These are phyloP conservation scores for Rosa rugosa DNA, from an alignment of 306 rosid genomes.

Conservation along the genomic window DNA sequence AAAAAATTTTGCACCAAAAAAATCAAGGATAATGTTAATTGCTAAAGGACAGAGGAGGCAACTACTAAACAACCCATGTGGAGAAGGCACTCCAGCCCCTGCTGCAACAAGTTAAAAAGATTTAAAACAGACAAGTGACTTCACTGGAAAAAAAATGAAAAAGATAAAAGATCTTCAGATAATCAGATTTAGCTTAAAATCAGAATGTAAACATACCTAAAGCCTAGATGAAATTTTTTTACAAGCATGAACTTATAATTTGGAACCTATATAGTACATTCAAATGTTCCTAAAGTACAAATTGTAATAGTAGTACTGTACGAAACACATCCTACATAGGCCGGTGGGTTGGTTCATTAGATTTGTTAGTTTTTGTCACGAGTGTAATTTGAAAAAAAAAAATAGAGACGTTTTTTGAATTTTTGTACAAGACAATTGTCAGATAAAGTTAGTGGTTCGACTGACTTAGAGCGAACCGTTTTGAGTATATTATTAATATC, in stretches of 20 bases:
- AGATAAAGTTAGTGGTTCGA: not conserved
- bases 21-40: not conserved
- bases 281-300: not conserved
- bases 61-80: slow-evolving; percentile 24
- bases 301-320: not conserved
- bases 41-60: slow-evolving; percentile 17
- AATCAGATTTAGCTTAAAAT: not conserved
- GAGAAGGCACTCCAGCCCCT: slow-evolving; percentile 2
- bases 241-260: not conserved
- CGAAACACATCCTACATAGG: not conserved
- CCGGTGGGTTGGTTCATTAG: too few relatives aligned
- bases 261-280: not conserved
- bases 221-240: not conserved
- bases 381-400: too few relatives aligned
- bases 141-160: too few relatives aligned
- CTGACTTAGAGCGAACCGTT: too few relatives aligned
- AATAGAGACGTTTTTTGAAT: not conserved
- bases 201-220: not conserved
- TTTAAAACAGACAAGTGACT: not conserved
- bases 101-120: not conserved
- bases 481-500: too few relatives aligned
- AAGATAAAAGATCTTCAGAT: not conserved
- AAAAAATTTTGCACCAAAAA: not conserved
- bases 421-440: too few relatives aligned
- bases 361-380: too few relatives aligned